phyloP scores from a whole-genome alignment of 768 basidiomycete genomes.

The Paxillus ammoniavirescens region DNA sequence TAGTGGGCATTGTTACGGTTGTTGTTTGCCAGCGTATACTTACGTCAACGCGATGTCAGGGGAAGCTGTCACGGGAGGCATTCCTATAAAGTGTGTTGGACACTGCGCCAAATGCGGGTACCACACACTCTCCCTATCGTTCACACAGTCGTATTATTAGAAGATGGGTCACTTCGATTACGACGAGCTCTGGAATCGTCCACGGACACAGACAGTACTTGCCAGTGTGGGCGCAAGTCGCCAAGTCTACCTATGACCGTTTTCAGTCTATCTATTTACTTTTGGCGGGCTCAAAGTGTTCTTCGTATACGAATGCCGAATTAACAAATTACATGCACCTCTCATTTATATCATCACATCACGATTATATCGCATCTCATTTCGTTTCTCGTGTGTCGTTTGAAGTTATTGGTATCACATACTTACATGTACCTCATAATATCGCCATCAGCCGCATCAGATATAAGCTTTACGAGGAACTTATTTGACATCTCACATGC shows the following conservation, averaged over 20 bases:
- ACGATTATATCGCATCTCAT: constrained; percentile 20
- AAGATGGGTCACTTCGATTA: constrained; percentile 1
- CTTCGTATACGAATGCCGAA: neutral
- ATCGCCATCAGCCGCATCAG: constrained; percentile 15
- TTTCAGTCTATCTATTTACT: constrained; percentile 9
- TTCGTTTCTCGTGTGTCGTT: constrained; percentile 13
- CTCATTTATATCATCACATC: constrained; percentile 15
- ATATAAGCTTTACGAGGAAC: constrained; percentile 14
- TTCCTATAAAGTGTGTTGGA: constrained; percentile 42
- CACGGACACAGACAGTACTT: neutral
- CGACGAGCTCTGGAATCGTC: constrained; percentile 1
- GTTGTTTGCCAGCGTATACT: constrained; percentile 14
- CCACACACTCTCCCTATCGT: neutral
- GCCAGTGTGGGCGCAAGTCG: neutral
- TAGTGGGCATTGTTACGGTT: constrained; percentile 23
- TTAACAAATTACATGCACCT: constrained; percentile 22
- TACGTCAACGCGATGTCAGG: constrained; percentile 36
- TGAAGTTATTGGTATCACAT: constrained; percentile 16
- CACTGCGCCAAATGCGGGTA: neutral
- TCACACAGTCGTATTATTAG: constrained; percentile 18
- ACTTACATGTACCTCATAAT: constrained; percentile 20
- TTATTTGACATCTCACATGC: neutral
- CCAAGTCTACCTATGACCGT: neutral
- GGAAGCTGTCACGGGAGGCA: constrained; percentile 51
- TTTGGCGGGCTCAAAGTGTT: constrained; percentile 11